Base-by-base conservation (phyloP, 2,329 filamentous ascomycete genomes). In the Aschersonia sp. region DNA sequence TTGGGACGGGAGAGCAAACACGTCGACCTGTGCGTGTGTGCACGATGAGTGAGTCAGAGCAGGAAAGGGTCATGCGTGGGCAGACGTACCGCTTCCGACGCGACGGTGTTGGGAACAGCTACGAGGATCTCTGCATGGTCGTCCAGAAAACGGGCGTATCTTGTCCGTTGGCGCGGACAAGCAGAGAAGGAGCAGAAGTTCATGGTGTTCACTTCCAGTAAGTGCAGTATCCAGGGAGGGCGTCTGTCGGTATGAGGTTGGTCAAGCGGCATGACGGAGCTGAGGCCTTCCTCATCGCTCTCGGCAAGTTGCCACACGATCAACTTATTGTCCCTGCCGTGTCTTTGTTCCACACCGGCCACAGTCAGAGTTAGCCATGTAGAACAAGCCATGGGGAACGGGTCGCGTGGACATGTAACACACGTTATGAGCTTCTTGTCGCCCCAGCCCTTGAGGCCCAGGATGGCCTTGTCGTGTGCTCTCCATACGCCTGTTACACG, bases 101-200 rank as follows among this genome's bases (percentile, higher is more conserved):
- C 74, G 5, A 89, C 63, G 0, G 84, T 83, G 54, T 89, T 88
- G 1, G 92, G 89, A 1, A 92, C 85, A 0, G 88, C 89, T 45
- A 96, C 62, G 4, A 94, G 66, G 4, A 86, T 68, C 49, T 72
- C 68, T 6, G 66, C 58, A 3, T 54, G 52, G 2, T 55, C 48
- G 4, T 57, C 52, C 9, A 57, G 47, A 40, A 51, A 31, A 28
- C 51, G 31, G 54, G 47, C 38, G 40, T 44, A 31, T 6, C 53
- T 52, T 20, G 61, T 52, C 5, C 63, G 56, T 5, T 51, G 51
- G 43, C 65, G 60, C 50, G 69, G 51, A 59, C 82, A 82, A 51
- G 75, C 73, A 2, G 84, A 74, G 61, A 95, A 95, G 2, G 84
- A 76, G 61, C 92, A 98, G 61, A 97, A 98, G 60, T 97, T 98